phyloP scores from a whole-genome alignment of 148 eudicot species.

The Rhododendron molle region DNA sequence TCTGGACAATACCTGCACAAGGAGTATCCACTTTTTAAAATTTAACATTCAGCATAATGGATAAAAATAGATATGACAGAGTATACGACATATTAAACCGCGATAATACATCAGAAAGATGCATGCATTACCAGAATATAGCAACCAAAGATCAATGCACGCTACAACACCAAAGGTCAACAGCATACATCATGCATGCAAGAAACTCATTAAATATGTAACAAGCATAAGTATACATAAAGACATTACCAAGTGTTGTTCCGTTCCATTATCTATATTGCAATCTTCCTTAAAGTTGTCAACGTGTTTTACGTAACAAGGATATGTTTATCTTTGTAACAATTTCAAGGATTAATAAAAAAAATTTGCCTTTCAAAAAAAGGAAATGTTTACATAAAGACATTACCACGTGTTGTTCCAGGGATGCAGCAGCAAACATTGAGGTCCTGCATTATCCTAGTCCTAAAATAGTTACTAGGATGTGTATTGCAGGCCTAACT shows the following conservation, averaged over 20 bases:
- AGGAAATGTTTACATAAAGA: too few species aligned
- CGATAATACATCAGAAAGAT: background rate
- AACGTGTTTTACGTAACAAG: background rate
- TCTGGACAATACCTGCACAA: slow-evolving; percentile 70
- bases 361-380: background rate
- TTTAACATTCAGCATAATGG: background rate
- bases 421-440: too few species aligned
- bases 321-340: too few species aligned
- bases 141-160: background rate
- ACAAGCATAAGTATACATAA: background rate
- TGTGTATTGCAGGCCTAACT: background rate
- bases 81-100: background rate
- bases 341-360: too few species aligned
- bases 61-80: background rate
- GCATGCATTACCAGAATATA: background rate
- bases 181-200: background rate
- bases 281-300: background rate
- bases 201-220: background rate
- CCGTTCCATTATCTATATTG: background rate
- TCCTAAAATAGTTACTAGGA: background rate
- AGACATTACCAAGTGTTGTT: background rate
- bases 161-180: background rate
- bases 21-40: background rate
- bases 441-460: too few species aligned
- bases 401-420: background rate